These are phyloP conservation scores for Cardamine chenopodiifolia DNA, from an alignment of 345 rosid species.

Conservation along the genomic window DNA sequence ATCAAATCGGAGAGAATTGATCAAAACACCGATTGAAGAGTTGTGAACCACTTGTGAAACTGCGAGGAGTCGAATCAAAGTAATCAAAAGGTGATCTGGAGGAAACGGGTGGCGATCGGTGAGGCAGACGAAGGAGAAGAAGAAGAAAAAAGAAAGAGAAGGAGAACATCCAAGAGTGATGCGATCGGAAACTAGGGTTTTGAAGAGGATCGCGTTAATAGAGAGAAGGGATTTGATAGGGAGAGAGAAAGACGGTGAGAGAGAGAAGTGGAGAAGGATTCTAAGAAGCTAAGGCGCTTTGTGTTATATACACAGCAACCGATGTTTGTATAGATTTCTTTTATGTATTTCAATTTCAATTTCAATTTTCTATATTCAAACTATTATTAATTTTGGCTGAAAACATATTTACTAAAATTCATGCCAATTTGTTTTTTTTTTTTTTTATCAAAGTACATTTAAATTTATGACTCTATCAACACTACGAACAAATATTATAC, in stretches of 20 bases:
- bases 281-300: constrained; percentile 35
- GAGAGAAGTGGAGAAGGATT: constrained; percentile 44
- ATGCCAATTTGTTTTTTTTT: neutral
- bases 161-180: constrained; percentile 8
- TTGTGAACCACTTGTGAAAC: neutral
- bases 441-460: neutral
- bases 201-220: constrained; percentile 49
- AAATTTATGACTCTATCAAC: neutral
- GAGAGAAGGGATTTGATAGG: constrained; percentile 35
- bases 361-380: neutral
- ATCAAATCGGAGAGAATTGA: constrained; percentile 62
- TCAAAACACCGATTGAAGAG: constrained; percentile 32
- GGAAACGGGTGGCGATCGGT: constrained; percentile 34
- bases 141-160: neutral
- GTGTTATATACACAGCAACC: constrained; percentile 27
- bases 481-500: too few relatives aligned
- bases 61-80: constrained; percentile 17
- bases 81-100: constrained; percentile 40
- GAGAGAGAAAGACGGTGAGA: constrained; percentile 30
- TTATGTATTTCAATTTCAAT: too few relatives aligned
- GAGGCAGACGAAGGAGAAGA: neutral
- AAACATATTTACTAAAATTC: neutral
- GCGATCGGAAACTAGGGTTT: constrained; percentile 59
- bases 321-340: too few relatives aligned
- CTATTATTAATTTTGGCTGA: neutral